Conservation (phyloP, 805 yeast genomes). For the Sugiyamaella floridensis region DNA sequence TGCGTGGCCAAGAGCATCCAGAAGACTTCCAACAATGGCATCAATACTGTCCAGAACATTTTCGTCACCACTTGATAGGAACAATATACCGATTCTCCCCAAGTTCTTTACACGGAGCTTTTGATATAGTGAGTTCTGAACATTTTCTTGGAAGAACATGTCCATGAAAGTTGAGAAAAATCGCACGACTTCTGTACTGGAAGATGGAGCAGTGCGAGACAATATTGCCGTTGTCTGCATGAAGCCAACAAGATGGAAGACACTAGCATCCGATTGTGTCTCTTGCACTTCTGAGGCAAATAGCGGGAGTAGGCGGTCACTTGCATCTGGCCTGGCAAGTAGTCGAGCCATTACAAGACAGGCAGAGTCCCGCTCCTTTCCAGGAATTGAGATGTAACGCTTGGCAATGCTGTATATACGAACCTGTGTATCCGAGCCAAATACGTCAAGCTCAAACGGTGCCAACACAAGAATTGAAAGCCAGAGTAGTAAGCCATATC, state of each 20-base stretch:
- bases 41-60: conserved; percentile 39
- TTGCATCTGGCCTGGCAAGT: conserved; percentile 43
- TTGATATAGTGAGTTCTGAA: conserved; percentile 7
- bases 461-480: conserved; percentile 58
- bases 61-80: conserved; percentile 17
- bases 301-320: conserved; percentile 26
- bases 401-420: conserved; percentile 34
- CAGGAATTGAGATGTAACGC: conserved; percentile 37
- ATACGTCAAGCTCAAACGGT: conserved; percentile 56
- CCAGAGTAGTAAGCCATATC: conserved; percentile 59
- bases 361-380: conserved; percentile 53
- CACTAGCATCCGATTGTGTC: not conserved
- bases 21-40: conserved; percentile 41
- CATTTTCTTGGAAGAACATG: not conserved
- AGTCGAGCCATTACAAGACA: conserved; percentile 47
- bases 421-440: conserved; percentile 31
- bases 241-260: conserved; percentile 32
- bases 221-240: conserved; percentile 38
- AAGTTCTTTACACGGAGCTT: conserved; percentile 29
- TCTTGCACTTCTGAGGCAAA: conserved; percentile 14
- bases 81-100: conserved; percentile 35
- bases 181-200: not conserved
- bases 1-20: conserved; percentile 38
- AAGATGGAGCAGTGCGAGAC: not conserved
- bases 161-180: not conserved